Evolutionary conservation across 2,329 filamentous ascomycete species (phyloP).

Genomic region (Rhinocladiella similis): DNA sequence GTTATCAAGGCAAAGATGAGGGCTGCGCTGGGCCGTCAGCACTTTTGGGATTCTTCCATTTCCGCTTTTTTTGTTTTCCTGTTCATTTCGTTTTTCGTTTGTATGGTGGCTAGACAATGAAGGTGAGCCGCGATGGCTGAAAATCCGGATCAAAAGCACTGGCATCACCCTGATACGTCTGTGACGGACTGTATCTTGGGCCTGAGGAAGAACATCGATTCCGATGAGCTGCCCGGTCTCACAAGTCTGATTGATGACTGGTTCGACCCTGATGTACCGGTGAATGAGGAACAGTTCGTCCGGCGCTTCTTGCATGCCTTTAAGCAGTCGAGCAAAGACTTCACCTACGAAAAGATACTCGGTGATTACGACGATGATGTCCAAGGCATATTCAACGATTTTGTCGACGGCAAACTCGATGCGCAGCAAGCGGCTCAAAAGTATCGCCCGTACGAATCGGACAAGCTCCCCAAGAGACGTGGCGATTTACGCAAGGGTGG

Average conservation of each 20-base stretch:
- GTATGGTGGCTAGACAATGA: background rate
- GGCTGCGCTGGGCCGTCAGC: background rate
- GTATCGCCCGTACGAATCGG: slow-evolving; percentile 11
- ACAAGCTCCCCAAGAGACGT: slow-evolving; percentile 7
- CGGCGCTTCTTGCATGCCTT: slow-evolving; percentile 21
- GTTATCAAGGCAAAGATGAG: background rate
- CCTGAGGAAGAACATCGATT: slow-evolving; percentile 16
- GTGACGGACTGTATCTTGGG: slow-evolving; percentile 24
- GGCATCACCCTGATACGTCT: slow-evolving; percentile 18
- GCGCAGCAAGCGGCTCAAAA: slow-evolving; percentile 18
- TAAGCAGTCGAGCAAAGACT: slow-evolving; percentile 20
- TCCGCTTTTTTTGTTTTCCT: background rate
- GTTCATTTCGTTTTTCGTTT: background rate
- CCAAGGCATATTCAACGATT: slow-evolving; percentile 23
- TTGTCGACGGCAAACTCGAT: slow-evolving; percentile 23
- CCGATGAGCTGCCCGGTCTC: slow-evolving; percentile 21
- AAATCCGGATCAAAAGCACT: slow-evolving; percentile 14
- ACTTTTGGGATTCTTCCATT: background rate
- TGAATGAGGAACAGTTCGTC: slow-evolving; percentile 23
- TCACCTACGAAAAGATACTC: slow-evolving; percentile 21
- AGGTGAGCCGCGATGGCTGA: slow-evolving; percentile 13
- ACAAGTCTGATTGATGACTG: slow-evolving; percentile 20
- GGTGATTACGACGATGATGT: slow-evolving; percentile 22
- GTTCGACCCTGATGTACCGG: slow-evolving; percentile 19
- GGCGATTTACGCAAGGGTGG: slow-evolving; percentile 14